A percentile compares a stretch with the other conserved stretches of the same genome.
Evolutionary conservation across 805 yeast genomes (phyloP).

Genomic region (Candida peoriensis): DNA sequence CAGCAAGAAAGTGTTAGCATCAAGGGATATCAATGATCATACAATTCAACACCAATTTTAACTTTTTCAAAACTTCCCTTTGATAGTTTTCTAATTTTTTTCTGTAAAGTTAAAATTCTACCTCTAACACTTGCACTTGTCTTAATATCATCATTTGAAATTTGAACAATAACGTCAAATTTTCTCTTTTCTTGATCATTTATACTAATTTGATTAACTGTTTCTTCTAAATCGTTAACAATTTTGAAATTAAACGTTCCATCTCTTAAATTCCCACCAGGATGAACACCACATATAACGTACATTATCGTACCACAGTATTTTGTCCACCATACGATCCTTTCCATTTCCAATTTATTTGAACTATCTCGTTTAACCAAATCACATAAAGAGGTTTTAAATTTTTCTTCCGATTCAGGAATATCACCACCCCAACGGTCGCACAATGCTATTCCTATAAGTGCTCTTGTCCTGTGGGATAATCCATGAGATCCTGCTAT

Average conservation of each 20-base stretch:
- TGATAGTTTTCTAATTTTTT: conserved; percentile 53
- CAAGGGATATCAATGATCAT: conserved; percentile 26
- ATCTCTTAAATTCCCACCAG: conserved; percentile 72
- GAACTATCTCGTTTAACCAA: conserved; percentile 41
- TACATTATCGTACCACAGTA: conserved; percentile 71
- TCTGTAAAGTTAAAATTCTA: conserved; percentile 54
- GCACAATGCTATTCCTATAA: conserved; percentile 68
- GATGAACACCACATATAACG: conserved; percentile 75
- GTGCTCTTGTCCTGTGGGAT: conserved; percentile 64
- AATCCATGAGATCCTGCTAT: conserved; percentile 74
- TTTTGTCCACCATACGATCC: conserved; percentile 66
- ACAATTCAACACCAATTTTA: conserved; percentile 43
- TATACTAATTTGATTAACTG: conserved; percentile 11
- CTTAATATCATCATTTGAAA: conserved; percentile 49
- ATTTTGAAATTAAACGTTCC: conserved; percentile 45
- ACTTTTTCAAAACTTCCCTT: conserved; percentile 46
- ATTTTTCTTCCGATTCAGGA: conserved; percentile 48
- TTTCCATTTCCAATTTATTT: conserved; percentile 36
- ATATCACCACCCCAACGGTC: conserved; percentile 82
- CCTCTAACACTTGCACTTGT: conserved; percentile 55
- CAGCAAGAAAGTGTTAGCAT: no score
- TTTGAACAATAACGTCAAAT: conserved; percentile 36
- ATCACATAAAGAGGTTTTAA: conserved; percentile 41
- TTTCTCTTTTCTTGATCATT: conserved; percentile 29
- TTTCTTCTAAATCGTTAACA: conserved; percentile 25